Evolutionary conservation across 331 rosid genomes (phyloP), one percentile per base, ranked within the genome.

Genomic region (Stylosanthes scabra): DNA sequence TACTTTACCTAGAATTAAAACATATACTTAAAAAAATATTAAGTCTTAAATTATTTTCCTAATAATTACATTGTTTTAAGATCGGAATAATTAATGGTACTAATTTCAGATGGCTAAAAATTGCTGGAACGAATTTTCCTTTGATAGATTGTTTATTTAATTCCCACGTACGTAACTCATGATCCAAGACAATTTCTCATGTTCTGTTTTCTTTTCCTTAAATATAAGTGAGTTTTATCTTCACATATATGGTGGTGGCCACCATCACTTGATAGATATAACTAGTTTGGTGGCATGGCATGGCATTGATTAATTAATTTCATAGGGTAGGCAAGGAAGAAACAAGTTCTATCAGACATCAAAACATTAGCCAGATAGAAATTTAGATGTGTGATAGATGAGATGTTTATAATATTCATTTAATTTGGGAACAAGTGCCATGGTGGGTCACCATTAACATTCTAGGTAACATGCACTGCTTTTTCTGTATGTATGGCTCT

Each of bases 391-490:
- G 82, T 14, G 4, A 31, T 20, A 20, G 25, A 20, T 20, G 25
- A 20, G 25, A 20, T 20, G 25, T 0, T 20, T 20, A 20, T 20
- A 20, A 0, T 73, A 78, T 77, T 73, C 81, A 78, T 74, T 74
- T 74, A 74, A 77, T 80, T 77, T 1, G 74, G 83, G 74, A 74
- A 68, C 78, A 59, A 69, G 46, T 83, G 46, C 81, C 77, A 54
- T 84, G 77, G 85, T 84, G 85, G 88, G 88, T 74, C 88, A 69
- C 78, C 70, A 74, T 77, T 73, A 73, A 74, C 66, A 72, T 77
- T 80, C 58, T 49, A 27, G 72, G 76, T 84, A 84, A 84, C 88
- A 81, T 84, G 88, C 81, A 54, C 55, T 77, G 83, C 79, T 84
- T 81, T 47, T 20, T 75, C 37, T 78, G 74, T 60, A 52, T 72